Percentiles rank a stretch among this genome's conserved stretches.
phyloP scores from a whole-genome alignment of 495 filamentous ascomycete species.

The Saxophila tyrrhenica region DNA sequence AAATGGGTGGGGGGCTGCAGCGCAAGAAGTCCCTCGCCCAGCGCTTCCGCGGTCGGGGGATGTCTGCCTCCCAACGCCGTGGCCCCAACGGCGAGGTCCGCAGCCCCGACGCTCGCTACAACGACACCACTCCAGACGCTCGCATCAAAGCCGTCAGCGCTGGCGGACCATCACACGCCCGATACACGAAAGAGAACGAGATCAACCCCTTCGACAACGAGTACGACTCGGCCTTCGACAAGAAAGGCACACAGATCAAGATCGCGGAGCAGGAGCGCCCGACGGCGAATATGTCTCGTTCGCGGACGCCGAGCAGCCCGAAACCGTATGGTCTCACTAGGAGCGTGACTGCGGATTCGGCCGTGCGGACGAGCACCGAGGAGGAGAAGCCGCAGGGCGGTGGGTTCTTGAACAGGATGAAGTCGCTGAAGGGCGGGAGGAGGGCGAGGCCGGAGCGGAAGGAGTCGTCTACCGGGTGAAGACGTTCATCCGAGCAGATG shows the following conservation, averaged over 20 bases:
- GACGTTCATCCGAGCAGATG: not conserved
- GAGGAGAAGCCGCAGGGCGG: constrained; percentile 40
- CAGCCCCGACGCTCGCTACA: constrained; percentile 26
- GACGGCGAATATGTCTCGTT: constrained; percentile 23
- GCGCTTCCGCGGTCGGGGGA: constrained; percentile 32
- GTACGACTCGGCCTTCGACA: constrained; percentile 62
- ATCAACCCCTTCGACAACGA: constrained; percentile 83
- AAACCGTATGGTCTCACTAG: constrained; percentile 30
- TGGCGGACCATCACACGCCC: constrained; percentile 12
- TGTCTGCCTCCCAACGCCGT: constrained; percentile 26
- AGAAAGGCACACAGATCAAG: constrained; percentile 50
- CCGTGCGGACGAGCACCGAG: constrained; percentile 55
- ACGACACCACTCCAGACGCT: constrained; percentile 10
- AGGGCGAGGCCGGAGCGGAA: constrained; percentile 16
- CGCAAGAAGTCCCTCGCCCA: constrained; percentile 93
- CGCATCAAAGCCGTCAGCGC: constrained; percentile 7
- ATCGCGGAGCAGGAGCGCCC: constrained; percentile 39
- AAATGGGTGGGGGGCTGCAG: constrained; percentile 46
- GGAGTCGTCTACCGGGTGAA: constrained; percentile 2
- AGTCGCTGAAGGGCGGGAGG: constrained; percentile 28
- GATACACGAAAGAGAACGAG: constrained; percentile 35
- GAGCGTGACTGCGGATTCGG: constrained; percentile 15
- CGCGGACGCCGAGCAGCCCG: constrained; percentile 53
- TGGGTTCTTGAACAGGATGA: constrained; percentile 76
- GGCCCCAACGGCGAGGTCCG: constrained; percentile 17